A percentile compares a stretch with the other conserved stretches of the same genome.
Conservation (phyloP, 2,329 filamentous ascomycete genomes). For the Sporothrix pseudoabietina region DNA sequence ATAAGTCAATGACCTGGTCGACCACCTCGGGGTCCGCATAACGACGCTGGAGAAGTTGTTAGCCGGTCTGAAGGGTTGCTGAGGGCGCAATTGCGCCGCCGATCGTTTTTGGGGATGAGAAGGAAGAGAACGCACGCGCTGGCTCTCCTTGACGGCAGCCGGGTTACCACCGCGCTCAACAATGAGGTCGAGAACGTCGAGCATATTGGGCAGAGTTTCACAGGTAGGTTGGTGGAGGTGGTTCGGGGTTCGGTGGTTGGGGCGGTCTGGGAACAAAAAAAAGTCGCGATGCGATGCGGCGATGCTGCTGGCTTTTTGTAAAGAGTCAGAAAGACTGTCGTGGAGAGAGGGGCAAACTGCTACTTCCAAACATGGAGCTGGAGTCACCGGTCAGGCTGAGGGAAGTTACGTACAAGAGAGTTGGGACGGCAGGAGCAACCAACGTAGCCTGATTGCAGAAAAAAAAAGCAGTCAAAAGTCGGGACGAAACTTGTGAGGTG, state of each 20-base stretch:
- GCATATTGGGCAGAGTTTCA: constrained; percentile 30
- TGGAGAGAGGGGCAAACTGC: not conserved
- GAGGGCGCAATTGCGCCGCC: not conserved
- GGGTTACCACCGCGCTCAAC: constrained; percentile 87
- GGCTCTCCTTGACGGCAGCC: constrained; percentile 87
- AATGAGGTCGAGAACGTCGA: constrained; percentile 75
- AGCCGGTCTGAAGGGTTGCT: not conserved
- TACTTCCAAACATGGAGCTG: not conserved
- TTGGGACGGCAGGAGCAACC: constrained; percentile 13
- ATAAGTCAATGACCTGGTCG: constrained; percentile 86
- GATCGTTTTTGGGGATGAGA: not conserved
- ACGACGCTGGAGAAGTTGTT: constrained; percentile 53
- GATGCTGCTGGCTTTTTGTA: constrained; percentile 11
- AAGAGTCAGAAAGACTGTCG: constrained; percentile 15
- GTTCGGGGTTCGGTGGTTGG: not conserved
- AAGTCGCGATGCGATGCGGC: constrained; percentile 12
- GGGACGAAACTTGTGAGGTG: not conserved
- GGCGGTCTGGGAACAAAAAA: not conserved
- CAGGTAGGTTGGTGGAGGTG: not conserved
- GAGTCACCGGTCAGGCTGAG: not conserved
- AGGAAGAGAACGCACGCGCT: constrained; percentile 52
- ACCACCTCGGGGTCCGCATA: constrained; percentile 80
- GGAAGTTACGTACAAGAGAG: constrained; percentile 2
- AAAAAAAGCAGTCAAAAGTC: not conserved
- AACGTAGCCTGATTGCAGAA: not conserved